These are phyloP conservation scores for Pontederia crassipes DNA, from an alignment of 176 grass and related monocot genomes.

Conservation along the genomic window DNA sequence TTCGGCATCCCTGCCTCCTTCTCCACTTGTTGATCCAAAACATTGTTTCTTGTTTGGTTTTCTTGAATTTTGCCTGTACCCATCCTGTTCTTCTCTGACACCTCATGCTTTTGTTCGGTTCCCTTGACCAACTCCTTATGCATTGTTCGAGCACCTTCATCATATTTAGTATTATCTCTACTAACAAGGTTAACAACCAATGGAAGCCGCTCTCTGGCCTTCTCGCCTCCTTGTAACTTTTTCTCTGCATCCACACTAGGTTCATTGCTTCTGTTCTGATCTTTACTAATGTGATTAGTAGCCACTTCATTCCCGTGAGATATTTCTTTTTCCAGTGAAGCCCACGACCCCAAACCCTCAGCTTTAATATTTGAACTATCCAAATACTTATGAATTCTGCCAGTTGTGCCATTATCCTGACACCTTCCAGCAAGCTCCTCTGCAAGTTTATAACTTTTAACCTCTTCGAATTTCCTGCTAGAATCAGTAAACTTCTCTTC, in stretches of 20 bases:
- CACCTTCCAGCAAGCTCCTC: not conserved
- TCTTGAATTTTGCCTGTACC: no score
- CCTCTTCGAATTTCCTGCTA: not conserved
- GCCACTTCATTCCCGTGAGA: not conserved
- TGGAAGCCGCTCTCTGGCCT: not conserved
- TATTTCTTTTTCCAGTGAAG: not conserved
- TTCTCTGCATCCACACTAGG: not conserved
- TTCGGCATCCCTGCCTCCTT: no score
- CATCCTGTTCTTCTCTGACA: not conserved
- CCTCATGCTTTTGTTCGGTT: not conserved
- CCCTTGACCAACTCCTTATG: not conserved
- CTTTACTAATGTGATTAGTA: not conserved
- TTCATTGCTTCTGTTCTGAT: not conserved
- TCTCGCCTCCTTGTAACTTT: not conserved
- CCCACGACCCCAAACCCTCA: not conserved
- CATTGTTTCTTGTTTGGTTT: no score
- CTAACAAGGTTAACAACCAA: not conserved
- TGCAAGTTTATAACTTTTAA: not conserved
- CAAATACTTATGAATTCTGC: not conserved
- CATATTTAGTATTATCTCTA: not conserved
- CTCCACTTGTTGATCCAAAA: no score
- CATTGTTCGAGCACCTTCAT: not conserved
- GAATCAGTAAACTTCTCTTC: not conserved
- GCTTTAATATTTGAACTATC: not conserved
- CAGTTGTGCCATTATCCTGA: not conserved